phyloP scores from a whole-genome alignment of 805 yeast species.

The Kregervanrija fluxuum region DNA sequence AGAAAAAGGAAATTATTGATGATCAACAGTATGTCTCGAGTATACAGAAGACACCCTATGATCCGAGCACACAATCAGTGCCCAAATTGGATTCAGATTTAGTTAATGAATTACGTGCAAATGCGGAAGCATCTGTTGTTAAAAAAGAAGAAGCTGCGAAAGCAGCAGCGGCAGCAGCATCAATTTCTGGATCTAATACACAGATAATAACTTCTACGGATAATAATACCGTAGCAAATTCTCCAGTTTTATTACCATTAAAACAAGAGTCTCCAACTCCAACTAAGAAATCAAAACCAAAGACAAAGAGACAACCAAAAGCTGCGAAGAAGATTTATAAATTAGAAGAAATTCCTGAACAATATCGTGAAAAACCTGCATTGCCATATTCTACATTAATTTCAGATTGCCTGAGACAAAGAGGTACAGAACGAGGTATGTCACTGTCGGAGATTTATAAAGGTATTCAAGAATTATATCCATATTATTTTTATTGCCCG shows the following conservation, averaged over 20 bases:
- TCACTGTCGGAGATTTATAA: constrained; percentile 79
- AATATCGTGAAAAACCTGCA: constrained; percentile 78
- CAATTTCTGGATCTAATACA: too few relatives aligned
- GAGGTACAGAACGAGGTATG: constrained; percentile 65
- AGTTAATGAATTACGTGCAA: constrained; percentile 23
- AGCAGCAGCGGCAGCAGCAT: constrained; percentile 15
- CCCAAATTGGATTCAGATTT: constrained; percentile 3
- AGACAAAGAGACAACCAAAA: constrained; percentile 41
- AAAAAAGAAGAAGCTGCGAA: constrained; percentile 22
- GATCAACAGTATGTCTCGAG: too few relatives aligned
- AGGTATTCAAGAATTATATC: constrained; percentile 80
- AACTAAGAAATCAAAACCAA: constrained; percentile 12
- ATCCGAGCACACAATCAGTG: too few relatives aligned
- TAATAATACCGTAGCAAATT: too few relatives aligned
- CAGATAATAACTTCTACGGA: too few relatives aligned
- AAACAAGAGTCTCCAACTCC: constrained; percentile 2
- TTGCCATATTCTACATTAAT: constrained; percentile 76
- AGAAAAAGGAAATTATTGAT: too few relatives aligned
- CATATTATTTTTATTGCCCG: constrained; percentile 87
- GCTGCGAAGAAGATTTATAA: constrained; percentile 60
- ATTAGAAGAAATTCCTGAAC: constrained; percentile 82
- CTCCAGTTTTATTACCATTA: background rate
- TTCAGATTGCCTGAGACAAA: constrained; percentile 66
- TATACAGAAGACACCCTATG: too few relatives aligned
- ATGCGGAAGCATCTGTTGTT: constrained; percentile 24